phyloP scores from a whole-genome alignment of 2,329 filamentous ascomycete genomes.

The Scopulariopsis brevicaulis region DNA sequence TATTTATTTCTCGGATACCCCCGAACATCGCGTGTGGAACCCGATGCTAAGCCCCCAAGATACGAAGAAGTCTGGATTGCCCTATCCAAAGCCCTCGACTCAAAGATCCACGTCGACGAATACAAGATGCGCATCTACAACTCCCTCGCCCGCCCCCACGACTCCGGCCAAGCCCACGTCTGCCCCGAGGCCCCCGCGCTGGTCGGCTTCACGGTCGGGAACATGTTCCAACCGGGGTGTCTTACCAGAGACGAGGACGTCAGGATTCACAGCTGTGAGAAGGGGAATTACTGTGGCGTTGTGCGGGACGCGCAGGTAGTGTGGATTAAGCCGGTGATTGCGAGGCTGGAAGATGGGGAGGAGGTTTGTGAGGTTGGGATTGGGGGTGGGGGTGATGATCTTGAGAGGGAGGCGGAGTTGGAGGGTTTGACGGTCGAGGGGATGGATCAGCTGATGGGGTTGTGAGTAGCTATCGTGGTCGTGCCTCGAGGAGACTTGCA shows the following conservation, averaged over 20 bases:
- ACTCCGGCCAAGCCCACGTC: conserved; percentile 22
- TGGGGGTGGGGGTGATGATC: conserved; percentile 68
- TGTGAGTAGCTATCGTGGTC: conserved; percentile 17
- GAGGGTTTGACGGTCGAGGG: conserved; percentile 43
- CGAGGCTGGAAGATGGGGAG: conserved; percentile 43
- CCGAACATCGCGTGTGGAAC: not conserved
- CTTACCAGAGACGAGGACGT: conserved; percentile 52
- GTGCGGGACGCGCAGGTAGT: conserved; percentile 44
- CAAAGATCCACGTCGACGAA: conserved; percentile 68
- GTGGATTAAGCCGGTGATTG: conserved; percentile 69
- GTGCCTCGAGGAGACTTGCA: not conserved
- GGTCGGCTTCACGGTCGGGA: conserved; percentile 65
- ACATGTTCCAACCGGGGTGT: conserved; percentile 57
- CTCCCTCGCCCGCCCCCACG: conserved; percentile 28
- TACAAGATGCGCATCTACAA: conserved; percentile 69
- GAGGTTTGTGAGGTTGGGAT: conserved; percentile 64
- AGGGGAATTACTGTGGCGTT: conserved; percentile 48
- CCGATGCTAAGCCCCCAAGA: conserved; percentile 14
- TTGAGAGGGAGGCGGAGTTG: conserved; percentile 57
- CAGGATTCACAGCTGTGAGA: conserved; percentile 79
- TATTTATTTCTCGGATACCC: not conserved
- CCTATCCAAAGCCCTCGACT: conserved; percentile 57
- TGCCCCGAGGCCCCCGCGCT: conserved; percentile 54
- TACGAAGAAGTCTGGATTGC: conserved; percentile 91
- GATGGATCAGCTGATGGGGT: conserved; percentile 33